Percentiles rank a stretch among this genome's conserved stretches.
phyloP scores from a whole-genome alignment of 768 basidiomycete species.

The Serpula lacrymans region DNA sequence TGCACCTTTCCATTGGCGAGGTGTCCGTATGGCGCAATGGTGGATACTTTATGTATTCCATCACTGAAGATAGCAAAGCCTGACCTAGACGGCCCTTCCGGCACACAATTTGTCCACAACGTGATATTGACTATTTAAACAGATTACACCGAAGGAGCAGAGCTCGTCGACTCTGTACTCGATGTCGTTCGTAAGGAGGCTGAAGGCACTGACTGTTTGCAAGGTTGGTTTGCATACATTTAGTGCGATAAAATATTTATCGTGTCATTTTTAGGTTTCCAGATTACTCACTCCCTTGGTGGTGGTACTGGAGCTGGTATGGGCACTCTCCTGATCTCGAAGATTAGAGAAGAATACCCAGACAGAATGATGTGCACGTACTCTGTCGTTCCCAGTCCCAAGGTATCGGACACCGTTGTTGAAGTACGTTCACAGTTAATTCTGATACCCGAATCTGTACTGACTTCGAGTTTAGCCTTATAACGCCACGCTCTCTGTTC shows the following conservation, averaged over 20 bases:
- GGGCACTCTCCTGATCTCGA: conserved; percentile 98
- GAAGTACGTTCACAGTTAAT: conserved; percentile 49
- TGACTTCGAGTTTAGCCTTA: conserved; percentile 65
- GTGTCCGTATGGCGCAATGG: too few relatives aligned
- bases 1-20: too few relatives aligned
- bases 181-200: conserved; percentile 99
- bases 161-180: conserved; percentile 96
- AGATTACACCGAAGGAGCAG: conserved; percentile 96
- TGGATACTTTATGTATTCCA: too few relatives aligned
- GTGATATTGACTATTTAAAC: conserved; percentile 12
- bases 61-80: too few relatives aligned
- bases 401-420: conserved; percentile 98
- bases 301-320: conserved; percentile 99
- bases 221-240: conserved; percentile 77
- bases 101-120: too few relatives aligned
- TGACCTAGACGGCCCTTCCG: too few relatives aligned
- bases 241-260: too few relatives aligned
- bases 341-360: conserved; percentile 98
- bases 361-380: conserved; percentile 99
- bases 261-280: conserved; percentile 66
- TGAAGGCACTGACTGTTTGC: conserved; percentile 94
- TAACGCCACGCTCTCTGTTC: conserved; percentile 97
- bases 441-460: not conserved
- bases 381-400: conserved; percentile 96
- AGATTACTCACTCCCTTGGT: conserved; percentile 97